Evolutionary conservation across 2,329 filamentous ascomycete species (phyloP), one percentile per base, ranked within the genome.

Genomic region (Xylaria sp.): DNA sequence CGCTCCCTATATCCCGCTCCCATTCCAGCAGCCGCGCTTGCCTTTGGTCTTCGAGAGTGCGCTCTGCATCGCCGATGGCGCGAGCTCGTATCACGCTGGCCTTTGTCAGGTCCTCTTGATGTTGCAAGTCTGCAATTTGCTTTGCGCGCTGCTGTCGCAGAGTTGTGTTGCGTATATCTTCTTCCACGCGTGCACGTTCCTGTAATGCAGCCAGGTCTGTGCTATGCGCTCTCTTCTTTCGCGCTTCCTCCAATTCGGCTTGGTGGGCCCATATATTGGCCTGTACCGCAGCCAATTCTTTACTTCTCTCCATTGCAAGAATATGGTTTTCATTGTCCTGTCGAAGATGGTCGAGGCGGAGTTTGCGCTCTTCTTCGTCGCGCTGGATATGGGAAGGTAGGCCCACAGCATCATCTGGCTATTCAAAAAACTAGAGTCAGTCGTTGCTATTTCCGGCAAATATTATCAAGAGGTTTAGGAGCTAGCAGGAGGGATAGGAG

Each of bases 391-490:
- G 82, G 1, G 81, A 76, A 0, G 86, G 86, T 13, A 88, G 78
- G 2, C 86, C 86, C 22, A 84, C 71, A 0, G 85, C 84, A 58
- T 82, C 86, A 0, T 83, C 79, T 0, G 86, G 86, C 65, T 89
- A 9, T 33, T 51, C 49, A 51, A 31, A 5, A 33, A 20, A 10
- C 17, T 4, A 3, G 11, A n/a, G 49, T 51, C 17, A 51, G 49
- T 33, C 27, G 31, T 51, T 31, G 17, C 13, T 1, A 9, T 51
- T 5, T n/a, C n/a, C 11, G 15, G 27, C 33, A 31, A n/a, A 20
- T n/a, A 31, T 6, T 10, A 51, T 51, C 13, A 31, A 3, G 6
- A 17, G 17, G 17, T 10, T n/a, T 10, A 2, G 20, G 27, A 31
- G 15, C 17, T 31, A 17, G 29, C 3, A 50, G 1, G 47, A 17